Conservation (phyloP, 225 moss, liverwort and hornwort genomes). For the Polytrichum formosum region DNA sequence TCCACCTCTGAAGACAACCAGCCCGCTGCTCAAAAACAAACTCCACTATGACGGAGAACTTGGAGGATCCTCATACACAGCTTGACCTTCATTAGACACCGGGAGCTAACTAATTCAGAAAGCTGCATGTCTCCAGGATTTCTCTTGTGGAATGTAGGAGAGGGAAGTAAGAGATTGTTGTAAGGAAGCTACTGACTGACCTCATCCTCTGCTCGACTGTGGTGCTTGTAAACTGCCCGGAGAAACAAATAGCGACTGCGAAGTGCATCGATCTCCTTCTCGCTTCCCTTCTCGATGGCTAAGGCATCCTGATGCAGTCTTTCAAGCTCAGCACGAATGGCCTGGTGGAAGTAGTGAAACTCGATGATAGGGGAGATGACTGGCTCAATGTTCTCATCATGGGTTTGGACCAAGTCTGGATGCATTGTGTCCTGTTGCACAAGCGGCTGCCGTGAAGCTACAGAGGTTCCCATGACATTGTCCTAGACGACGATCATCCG, state of each 20-base stretch:
- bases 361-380: constrained; percentile 72
- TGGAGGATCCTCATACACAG: too few species aligned
- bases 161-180: too few species aligned
- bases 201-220: constrained; percentile 94
- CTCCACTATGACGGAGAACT: too few species aligned
- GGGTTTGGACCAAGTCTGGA: background rate
- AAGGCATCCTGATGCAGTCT: constrained; percentile 83
- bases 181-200: constrained; percentile 18
- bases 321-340: constrained; percentile 90
- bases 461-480: constrained; percentile 12
- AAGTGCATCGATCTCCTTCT: constrained; percentile 68
- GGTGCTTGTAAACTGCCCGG: constrained; percentile 86
- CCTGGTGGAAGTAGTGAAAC: constrained; percentile 91
- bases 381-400: background rate
- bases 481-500: background rate
- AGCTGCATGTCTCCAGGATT: too few species aligned
- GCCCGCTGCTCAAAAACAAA: too few species aligned
- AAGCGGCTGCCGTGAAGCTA: constrained; percentile 7
- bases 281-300: constrained; percentile 80
- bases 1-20: too few species aligned
- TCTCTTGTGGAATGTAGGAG: too few species aligned
- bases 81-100: too few species aligned
- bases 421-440: constrained; percentile 8
- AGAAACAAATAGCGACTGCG: constrained; percentile 78
- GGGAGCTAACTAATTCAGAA: too few species aligned